These are phyloP conservation scores for Zizania palustris DNA, from an alignment of 202 grass and related monocot genomes.

Conservation along the genomic window DNA sequence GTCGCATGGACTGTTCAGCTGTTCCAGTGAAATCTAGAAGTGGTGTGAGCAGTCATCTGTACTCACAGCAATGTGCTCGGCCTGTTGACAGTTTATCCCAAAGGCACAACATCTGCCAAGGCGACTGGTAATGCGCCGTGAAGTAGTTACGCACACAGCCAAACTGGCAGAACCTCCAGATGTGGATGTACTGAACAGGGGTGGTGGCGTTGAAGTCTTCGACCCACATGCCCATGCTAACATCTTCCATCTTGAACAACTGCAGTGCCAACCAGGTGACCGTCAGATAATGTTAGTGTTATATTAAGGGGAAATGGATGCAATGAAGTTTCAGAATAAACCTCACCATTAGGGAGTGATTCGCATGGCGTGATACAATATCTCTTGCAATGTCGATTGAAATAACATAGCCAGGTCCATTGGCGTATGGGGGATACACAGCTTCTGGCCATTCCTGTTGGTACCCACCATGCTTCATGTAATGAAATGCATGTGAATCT, in stretches of 20 bases:
- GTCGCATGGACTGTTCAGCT: background rate
- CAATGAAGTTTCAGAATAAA: background rate
- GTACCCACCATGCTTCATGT: background rate
- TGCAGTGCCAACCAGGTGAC: conserved; percentile 41
- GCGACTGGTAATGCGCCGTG: conserved; percentile 90
- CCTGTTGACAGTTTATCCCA: conserved; percentile 68
- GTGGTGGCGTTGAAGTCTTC: conserved; percentile 76
- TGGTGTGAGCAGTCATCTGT: conserved; percentile 52
- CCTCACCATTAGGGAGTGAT: conserved; percentile 66
- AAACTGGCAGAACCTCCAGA: conserved; percentile 89
- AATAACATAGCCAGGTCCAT: conserved; percentile 86
- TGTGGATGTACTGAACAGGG: conserved; percentile 67
- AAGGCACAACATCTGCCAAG: conserved; percentile 85
- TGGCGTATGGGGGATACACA: conserved; percentile 85
- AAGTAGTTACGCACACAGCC: conserved; percentile 80
- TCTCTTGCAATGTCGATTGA: conserved; percentile 64
- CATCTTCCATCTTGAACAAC: conserved; percentile 99
- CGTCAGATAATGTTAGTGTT: background rate
- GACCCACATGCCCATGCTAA: conserved; percentile 99
- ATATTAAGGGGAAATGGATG: background rate
- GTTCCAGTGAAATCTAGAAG: background rate
- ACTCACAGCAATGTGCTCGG: conserved; percentile 65
- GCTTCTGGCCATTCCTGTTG: conserved; percentile 96
- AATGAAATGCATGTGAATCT: background rate
- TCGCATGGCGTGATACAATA: conserved; percentile 56